A percentile compares a stretch with the other conserved stretches of the same genome.
phyloP scores from a whole-genome alignment of 352 stramenopile genomes.

The Pilasporangium apinafurcum region DNA sequence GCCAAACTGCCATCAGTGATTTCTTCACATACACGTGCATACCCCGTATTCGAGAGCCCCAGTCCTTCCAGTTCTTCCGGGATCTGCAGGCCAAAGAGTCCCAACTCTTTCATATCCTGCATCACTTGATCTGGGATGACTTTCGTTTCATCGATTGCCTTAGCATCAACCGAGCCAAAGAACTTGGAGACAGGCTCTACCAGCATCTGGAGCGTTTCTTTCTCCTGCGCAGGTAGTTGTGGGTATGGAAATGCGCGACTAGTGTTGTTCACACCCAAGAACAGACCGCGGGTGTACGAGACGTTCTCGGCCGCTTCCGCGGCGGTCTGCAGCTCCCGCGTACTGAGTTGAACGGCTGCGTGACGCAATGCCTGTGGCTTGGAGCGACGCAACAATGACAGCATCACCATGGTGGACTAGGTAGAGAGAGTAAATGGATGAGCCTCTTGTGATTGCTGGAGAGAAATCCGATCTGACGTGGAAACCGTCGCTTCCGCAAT shows the following conservation, averaged over 20 bases:
- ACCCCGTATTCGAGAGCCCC: constrained; percentile 79
- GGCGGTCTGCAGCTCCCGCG: constrained; percentile 58
- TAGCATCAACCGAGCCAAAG: constrained; percentile 63
- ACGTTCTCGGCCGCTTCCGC: constrained; percentile 54
- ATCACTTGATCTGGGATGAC: constrained; percentile 65
- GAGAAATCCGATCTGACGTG: too few species aligned
- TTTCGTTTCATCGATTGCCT: constrained; percentile 79
- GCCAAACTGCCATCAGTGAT: constrained; percentile 72
- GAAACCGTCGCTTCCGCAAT: too few species aligned
- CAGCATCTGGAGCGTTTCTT: constrained; percentile 82
- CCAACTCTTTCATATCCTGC: constrained; percentile 75
- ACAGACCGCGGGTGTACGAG: constrained; percentile 78
- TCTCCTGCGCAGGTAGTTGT: constrained; percentile 55
- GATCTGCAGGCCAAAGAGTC: constrained; percentile 85
- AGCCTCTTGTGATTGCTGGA: too few species aligned
- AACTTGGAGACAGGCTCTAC: constrained; percentile 79
- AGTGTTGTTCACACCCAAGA: constrained; percentile 79
- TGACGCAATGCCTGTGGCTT: background rate
- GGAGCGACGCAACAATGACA: constrained; percentile 31
- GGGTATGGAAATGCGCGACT: constrained; percentile 78
- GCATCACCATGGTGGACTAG: constrained; percentile 27
- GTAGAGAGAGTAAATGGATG: constrained; percentile 1
- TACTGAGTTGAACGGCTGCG: constrained; percentile 10
- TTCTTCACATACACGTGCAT: constrained; percentile 81
- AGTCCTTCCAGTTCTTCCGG: constrained; percentile 70